Evolutionary conservation across 495 filamentous ascomycete genomes (phyloP).

Genomic region (Saxophila tyrrhenica): DNA sequence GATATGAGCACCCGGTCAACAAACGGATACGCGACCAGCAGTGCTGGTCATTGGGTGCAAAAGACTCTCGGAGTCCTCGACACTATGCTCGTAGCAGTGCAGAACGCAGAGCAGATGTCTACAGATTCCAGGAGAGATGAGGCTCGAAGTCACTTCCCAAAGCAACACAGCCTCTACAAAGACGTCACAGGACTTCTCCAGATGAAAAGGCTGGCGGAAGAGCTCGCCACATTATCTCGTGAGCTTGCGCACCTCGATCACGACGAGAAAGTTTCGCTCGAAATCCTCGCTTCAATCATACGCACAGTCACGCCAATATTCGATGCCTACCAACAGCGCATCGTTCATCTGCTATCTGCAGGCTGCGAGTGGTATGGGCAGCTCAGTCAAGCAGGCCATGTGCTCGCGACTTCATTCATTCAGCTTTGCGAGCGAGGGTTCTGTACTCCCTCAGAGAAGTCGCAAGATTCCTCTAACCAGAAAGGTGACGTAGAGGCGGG

Average conservation of each 20-base stretch:
- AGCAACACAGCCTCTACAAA: neutral
- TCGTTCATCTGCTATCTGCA: conserved; percentile 3
- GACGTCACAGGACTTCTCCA: neutral
- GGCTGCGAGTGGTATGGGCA: conserved; percentile 51
- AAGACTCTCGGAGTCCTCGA: conserved; percentile 12
- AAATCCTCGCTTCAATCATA: neutral
- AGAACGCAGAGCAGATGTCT: conserved; percentile 25
- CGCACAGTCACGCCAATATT: conserved; percentile 45
- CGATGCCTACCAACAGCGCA: conserved; percentile 48
- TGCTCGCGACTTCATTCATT: conserved; percentile 61
- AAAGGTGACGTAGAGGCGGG: conserved; percentile 72
- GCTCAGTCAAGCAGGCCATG: conserved; percentile 57
- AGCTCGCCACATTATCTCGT: neutral
- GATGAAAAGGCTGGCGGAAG: neutral
- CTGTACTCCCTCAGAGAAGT: conserved; percentile 74
- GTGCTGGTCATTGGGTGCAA: neutral
- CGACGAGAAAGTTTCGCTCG: neutral
- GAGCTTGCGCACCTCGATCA: neutral
- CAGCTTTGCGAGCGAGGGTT: conserved; percentile 75
- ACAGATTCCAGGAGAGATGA: neutral
- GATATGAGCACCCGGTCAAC: too few relatives aligned
- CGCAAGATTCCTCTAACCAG: conserved; percentile 45
- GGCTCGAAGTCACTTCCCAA: neutral
- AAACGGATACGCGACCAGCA: neutral
- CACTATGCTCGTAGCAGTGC: conserved; percentile 24